phyloP scores from a whole-genome alignment of 148 eudicot genomes.

The Vaccinium corymbosum region DNA sequence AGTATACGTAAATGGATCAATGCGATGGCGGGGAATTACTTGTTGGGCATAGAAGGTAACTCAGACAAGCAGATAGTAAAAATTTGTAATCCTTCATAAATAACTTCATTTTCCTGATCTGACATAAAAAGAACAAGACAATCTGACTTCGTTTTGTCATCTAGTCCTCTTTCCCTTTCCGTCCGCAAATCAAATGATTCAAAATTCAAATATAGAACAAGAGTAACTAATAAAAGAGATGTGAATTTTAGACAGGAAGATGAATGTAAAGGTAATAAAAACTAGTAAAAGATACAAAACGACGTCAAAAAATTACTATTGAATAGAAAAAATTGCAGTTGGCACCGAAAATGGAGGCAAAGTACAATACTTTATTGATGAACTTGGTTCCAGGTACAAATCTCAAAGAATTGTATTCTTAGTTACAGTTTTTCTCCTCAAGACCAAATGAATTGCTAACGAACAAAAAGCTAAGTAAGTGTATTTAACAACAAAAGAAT shows the following conservation, averaged over 20 bases:
- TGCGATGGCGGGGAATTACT: too few species aligned
- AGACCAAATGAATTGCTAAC: background rate
- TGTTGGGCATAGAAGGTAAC: too few species aligned
- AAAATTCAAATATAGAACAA: too few species aligned
- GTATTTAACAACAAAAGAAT: background rate
- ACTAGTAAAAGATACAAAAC: background rate
- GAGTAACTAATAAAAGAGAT: background rate
- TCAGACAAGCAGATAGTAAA: too few species aligned
- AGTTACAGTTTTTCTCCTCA: background rate
- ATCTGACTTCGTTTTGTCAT: too few species aligned
- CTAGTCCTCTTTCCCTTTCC: too few species aligned
- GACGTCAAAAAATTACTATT: background rate
- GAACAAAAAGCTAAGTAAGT: background rate
- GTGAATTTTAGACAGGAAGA: background rate
- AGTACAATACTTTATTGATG: background rate
- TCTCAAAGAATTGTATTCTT: background rate
- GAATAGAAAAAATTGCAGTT: background rate
- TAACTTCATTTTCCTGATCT: too few species aligned
- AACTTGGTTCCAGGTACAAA: slow-evolving; percentile 11
- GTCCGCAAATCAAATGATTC: too few species aligned
- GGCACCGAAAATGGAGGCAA: background rate
- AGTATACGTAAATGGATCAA: too few species aligned
- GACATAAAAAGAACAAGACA: too few species aligned
- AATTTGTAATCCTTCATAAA: too few species aligned
- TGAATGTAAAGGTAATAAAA: background rate